phyloP scores from a whole-genome alignment of 2,329 filamentous ascomycete species.

The Chalara sp. region DNA sequence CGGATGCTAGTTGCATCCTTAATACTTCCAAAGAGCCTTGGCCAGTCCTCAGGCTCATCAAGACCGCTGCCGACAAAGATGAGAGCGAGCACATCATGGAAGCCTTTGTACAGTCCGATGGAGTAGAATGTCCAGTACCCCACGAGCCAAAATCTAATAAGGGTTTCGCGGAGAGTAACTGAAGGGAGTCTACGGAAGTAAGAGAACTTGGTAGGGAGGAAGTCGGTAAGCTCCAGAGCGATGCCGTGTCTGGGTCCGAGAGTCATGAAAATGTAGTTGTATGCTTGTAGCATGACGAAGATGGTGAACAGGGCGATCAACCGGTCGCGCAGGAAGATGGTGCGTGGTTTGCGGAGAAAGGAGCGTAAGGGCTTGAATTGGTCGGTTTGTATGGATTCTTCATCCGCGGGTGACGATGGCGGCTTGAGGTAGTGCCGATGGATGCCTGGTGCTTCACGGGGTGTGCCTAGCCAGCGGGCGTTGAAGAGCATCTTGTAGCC shows the following conservation, averaged over 20 bases:
- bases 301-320: neutral
- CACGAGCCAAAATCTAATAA: constrained; percentile 1
- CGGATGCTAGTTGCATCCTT: constrained; percentile 4
- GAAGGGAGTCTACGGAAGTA: constrained; percentile 2
- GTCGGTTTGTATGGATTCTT: neutral
- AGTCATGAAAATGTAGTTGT: neutral
- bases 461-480: constrained; percentile 2
- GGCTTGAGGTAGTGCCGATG: neutral
- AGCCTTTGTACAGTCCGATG: neutral
- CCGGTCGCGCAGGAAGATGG: neutral
- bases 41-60: constrained; percentile 4
- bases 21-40: constrained; percentile 4
- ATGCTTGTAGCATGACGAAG: neutral
- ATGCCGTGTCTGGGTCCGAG: neutral
- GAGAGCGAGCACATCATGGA: constrained; percentile 3
- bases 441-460: constrained; percentile 1
- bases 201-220: neutral
- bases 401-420: neutral
- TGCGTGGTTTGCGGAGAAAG: neutral
- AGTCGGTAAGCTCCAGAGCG: neutral
- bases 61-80: constrained; percentile 4
- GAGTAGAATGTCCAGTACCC: neutral
- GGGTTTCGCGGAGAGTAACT: constrained; percentile 1
- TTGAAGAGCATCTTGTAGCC: constrained; percentile 6
- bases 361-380: neutral